Evolutionary conservation across 805 yeast genomes (phyloP), one percentile per base, ranked within the genome.

Genomic region (Lachancea mirantina): DNA sequence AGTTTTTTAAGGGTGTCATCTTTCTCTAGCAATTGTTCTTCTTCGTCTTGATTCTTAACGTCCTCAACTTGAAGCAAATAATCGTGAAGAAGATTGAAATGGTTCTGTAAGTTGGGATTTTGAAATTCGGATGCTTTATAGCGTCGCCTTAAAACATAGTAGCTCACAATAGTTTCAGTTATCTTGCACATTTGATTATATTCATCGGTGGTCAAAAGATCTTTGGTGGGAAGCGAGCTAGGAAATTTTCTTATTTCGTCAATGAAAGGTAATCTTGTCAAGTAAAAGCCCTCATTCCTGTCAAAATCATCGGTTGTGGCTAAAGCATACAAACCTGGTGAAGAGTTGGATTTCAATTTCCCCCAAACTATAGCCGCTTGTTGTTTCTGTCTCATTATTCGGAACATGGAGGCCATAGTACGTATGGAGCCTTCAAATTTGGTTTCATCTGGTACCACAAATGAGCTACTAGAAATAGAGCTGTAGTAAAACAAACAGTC

Each of bases 181-280:
- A 49, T 36, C 14, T 37, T 42, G 19, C 36, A 37, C 25, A 57
- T 15, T 39, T 48, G 32, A 30, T 52, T 35, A 55, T 50, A 34
- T 36, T 43, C 34, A 41, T 46, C 5, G 45, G 42, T 8, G 10
- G 37, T 21, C 4, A 39, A 21, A 7, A 34, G 10, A 6, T 33
- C 28, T 10, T 30, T 38, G 19, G 33, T 27, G 8, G 26, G 27
- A 3, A 37, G 41, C 1, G 41, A 38, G 4, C 56, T 57, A 0
- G 96, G 96, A 4, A 74, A 54, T 20, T 70, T 65, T 32, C 96
- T 64, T 3, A 85, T 56, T 50, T 84, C 89, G 43, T 85, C 94
- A 10, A 73, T 57, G 64, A 72, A 81, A 1, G 97, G 96, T 14
- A 83, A 45, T 19, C 68, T 65, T 6, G 81, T 66, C 35, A 87